phyloP scores from a whole-genome alignment of 1,139 yeast species.

The Suhomyces chickasaworum region DNA sequence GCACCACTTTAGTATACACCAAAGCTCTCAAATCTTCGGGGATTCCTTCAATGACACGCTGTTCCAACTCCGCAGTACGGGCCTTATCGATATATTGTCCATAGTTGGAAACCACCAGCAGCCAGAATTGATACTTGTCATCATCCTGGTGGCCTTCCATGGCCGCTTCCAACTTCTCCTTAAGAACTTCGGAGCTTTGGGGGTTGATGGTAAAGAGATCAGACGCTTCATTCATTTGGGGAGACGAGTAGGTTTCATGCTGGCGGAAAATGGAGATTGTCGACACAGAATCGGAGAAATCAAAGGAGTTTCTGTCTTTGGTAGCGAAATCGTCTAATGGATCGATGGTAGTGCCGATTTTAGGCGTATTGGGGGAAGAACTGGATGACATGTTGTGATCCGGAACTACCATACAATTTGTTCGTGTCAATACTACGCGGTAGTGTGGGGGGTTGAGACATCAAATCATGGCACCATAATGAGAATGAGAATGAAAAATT shows the following conservation, averaged over 20 bases:
- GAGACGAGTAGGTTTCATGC: constrained; percentile 33
- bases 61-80: constrained; percentile 28
- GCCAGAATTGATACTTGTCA: constrained; percentile 28
- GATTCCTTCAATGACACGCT: constrained; percentile 34
- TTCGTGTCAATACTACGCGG: not conserved
- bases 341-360: constrained; percentile 1
- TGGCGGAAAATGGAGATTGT: constrained; percentile 38
- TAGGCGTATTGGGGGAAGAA: constrained; percentile 8
- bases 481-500: no score
- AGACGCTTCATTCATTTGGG: constrained; percentile 39
- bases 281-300: constrained; percentile 28
- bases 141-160: constrained; percentile 10
- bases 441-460: not conserved
- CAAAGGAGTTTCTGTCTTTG: constrained; percentile 18
- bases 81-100: constrained; percentile 23
- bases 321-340: constrained; percentile 3
- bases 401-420: not conserved
- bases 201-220: constrained; percentile 26
- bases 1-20: constrained; percentile 38
- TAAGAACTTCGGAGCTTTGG: constrained; percentile 6
- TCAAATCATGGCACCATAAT: not conserved
- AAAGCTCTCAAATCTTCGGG: constrained; percentile 33
- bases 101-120: constrained; percentile 25
- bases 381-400: constrained; percentile 5
- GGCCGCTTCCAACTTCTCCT: constrained; percentile 7